Evolutionary conservation across 345 rosid species (phyloP).

Genomic region (Dipteronia sinensis): DNA sequence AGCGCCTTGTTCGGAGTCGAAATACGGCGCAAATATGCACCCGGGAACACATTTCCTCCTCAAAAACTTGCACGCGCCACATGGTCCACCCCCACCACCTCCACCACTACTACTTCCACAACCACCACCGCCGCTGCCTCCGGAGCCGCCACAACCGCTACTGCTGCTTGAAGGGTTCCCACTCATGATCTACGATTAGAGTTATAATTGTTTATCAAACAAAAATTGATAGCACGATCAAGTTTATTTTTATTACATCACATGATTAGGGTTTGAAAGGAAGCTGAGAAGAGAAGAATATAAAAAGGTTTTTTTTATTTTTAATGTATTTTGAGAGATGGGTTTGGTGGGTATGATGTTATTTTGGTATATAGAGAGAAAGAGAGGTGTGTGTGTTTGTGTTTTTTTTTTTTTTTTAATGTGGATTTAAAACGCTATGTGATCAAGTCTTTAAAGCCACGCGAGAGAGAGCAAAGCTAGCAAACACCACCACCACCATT

Average conservation of each 20-base stretch:
- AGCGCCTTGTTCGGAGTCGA: conserved; percentile 85
- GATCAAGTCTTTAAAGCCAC: conserved; percentile 88
- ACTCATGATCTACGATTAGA: conserved; percentile 47
- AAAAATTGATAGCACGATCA: background rate
- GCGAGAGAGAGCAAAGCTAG: conserved; percentile 74
- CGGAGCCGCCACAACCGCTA: conserved; percentile 39
- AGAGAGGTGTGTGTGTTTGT: conserved; percentile 18
- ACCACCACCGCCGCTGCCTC: conserved; percentile 23
- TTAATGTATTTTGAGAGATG: conserved; percentile 30
- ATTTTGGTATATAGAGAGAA: conserved; percentile 9
- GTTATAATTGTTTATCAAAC: conserved; percentile 1
- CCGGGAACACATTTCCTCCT: conserved; percentile 80
- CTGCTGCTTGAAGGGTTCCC: conserved; percentile 40
- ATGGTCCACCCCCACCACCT: conserved; percentile 58
- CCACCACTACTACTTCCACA: conserved; percentile 41
- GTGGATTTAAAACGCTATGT: conserved; percentile 34
- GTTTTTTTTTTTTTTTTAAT: conserved; percentile 16
- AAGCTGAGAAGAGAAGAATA: conserved; percentile 14
- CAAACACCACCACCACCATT: conserved; percentile 29
- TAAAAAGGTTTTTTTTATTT: conserved; percentile 15
- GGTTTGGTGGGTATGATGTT: conserved; percentile 32
- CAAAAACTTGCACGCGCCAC: conserved; percentile 91
- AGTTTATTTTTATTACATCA: background rate
- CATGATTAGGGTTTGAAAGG: conserved; percentile 26
- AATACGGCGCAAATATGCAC: conserved; percentile 84